Percentiles rank a stretch among this genome's conserved stretches.
Evolutionary conservation across 2,329 filamentous ascomycete genomes (phyloP).

Genomic region (Fusarium pininemorale): DNA sequence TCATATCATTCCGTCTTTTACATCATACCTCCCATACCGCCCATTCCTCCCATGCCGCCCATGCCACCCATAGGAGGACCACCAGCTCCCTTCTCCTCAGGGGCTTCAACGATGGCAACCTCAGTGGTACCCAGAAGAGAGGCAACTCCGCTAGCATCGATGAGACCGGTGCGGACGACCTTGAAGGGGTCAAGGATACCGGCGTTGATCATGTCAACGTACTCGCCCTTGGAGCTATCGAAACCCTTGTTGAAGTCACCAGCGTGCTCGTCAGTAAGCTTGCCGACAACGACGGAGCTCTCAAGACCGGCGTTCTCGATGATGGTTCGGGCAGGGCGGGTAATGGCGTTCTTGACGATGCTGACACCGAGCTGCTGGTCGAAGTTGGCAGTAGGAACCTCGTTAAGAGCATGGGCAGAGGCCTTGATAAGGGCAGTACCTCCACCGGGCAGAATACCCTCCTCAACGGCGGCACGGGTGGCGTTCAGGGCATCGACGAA

Average conservation of each 20-base stretch:
- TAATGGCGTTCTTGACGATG: conserved; percentile 98
- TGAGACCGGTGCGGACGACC: conserved; percentile 95
- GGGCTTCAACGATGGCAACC: conserved; percentile 95
- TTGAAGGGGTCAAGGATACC: conserved; percentile 99
- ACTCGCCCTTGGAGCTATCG: conserved; percentile 96
- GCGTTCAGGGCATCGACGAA: conserved; percentile 98
- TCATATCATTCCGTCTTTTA: conserved; percentile 51
- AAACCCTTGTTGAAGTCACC: conserved; percentile 97
- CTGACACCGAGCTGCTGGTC: conserved; percentile 98
- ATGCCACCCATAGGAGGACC: conserved; percentile 70
- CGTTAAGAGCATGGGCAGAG: conserved; percentile 83
- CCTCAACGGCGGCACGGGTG: conserved; percentile 96
- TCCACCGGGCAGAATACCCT: conserved; percentile 98
- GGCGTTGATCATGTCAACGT: conserved; percentile 96
- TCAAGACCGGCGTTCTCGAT: conserved; percentile 98
- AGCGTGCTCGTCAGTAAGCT: conserved; percentile 94
- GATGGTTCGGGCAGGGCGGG: conserved; percentile 90
- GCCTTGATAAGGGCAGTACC: conserved; percentile 98
- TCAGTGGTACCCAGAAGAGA: conserved; percentile 97
- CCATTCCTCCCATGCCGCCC: conserved; percentile 70
- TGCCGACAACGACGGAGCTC: conserved; percentile 95
- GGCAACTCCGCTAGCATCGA: conserved; percentile 94
- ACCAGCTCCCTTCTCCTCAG: conserved; percentile 85
- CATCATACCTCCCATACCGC: conserved; percentile 68
- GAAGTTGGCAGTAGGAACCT: conserved; percentile 92